Evolutionary conservation across 169 alveolate species (phyloP).

Genomic region (Plasmodium adleri): DNA sequence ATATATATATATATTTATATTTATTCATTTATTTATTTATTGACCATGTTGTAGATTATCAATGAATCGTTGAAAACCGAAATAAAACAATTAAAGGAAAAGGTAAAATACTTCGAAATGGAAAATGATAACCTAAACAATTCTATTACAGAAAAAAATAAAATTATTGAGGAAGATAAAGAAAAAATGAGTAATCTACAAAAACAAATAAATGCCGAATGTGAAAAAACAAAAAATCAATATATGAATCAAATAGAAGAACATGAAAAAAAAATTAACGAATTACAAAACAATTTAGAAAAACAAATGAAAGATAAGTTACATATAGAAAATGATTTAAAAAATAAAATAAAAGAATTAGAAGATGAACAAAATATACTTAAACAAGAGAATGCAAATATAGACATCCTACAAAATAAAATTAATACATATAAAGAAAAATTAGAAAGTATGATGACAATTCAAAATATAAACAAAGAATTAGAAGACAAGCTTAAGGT

Average conservation of each 20-base stretch:
- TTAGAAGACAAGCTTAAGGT: slow-evolving; percentile 74
- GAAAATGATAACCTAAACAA: slow-evolving; percentile 68
- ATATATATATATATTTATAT: background rate
- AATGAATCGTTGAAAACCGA: slow-evolving; percentile 47
- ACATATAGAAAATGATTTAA: slow-evolving; percentile 52
- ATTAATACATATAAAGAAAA: slow-evolving; percentile 70
- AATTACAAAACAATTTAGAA: slow-evolving; percentile 60
- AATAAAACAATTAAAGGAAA: slow-evolving; percentile 72
- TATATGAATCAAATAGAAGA: slow-evolving; percentile 72
- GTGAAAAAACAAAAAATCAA: slow-evolving; percentile 57
- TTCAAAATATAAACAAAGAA: slow-evolving; percentile 69
- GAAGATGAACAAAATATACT: slow-evolving; percentile 72
- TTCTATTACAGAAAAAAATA: slow-evolving; percentile 50
- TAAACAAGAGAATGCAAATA: slow-evolving; percentile 70
- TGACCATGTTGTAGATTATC: slow-evolving; percentile 5
- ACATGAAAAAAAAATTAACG: slow-evolving; percentile 70
- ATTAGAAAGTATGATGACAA: slow-evolving; percentile 51
- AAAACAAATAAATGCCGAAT: slow-evolving; percentile 49
- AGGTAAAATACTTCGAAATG: slow-evolving; percentile 53
- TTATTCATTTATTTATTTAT: too few species aligned
- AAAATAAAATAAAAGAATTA: slow-evolving; percentile 70
- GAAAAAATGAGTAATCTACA: slow-evolving; percentile 45
- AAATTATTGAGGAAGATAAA: slow-evolving; percentile 36
- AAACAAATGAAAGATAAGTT: slow-evolving; percentile 46
- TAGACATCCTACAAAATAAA: slow-evolving; percentile 62